A percentile compares a stretch with the other conserved stretches of the same genome.
phyloP scores from a whole-genome alignment of 2,329 filamentous ascomycete genomes.

The Ilyonectria sp. region DNA sequence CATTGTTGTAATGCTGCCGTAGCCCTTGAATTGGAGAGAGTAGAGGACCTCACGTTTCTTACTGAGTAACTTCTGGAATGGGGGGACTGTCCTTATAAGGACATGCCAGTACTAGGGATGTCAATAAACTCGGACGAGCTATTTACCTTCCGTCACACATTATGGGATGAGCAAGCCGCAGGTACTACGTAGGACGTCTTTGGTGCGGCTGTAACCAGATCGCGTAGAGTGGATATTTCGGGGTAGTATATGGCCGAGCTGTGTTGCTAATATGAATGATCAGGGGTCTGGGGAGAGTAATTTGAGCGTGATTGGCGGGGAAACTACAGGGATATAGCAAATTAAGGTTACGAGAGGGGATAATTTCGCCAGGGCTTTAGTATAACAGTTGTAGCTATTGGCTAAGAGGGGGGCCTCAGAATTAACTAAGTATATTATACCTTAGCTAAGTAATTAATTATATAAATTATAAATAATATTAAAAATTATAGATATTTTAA shows the following conservation, averaged over 20 bases:
- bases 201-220: conserved; percentile 23
- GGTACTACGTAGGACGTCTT: conserved; percentile 9
- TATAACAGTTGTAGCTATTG: no score
- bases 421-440: no score
- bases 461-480: no score
- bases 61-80: background rate
- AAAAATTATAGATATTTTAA: no score
- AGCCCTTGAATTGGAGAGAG: no score
- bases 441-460: no score
- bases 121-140: background rate
- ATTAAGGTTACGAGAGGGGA: background rate
- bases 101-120: background rate
- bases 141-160: background rate
- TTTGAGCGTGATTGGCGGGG: conserved; percentile 27
- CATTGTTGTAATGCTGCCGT: conserved; percentile 8
- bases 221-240: conserved; percentile 9
- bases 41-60: background rate
- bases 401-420: background rate
- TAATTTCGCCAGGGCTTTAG: no score
- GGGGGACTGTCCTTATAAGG: background rate
- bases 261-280: conserved; percentile 6
- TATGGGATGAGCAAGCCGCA: background rate
- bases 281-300: conserved; percentile 1
- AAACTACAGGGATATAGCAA: conserved; percentile 7
- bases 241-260: conserved; percentile 12